Base-by-base conservation (phyloP, 2,329 filamentous ascomycete genomes). In the Calonectria leucothoes region DNA sequence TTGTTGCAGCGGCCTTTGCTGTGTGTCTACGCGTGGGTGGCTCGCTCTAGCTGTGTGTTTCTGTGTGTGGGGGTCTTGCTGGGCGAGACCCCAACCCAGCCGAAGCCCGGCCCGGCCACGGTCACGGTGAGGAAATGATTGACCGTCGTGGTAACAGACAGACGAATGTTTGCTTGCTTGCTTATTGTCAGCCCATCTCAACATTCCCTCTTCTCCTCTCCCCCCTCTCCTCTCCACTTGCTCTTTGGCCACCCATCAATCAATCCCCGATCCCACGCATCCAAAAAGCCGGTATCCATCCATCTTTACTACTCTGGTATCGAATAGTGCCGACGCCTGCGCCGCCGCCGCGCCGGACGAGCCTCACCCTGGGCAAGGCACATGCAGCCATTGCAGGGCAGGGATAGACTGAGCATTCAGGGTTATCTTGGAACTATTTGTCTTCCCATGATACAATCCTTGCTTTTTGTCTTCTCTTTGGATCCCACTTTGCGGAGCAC, bases 151-250 rank as follows among this genome's bases (percentile, higher is more conserved):
- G 55, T 59, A 59, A 35, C 55, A 37, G 55, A 37, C n/a, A 25
- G 23, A 25, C 37, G 55, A 59, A 35, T 59, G 55, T 59, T 59
- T 63, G 59, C 59, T 63, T 37, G 52, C 29, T 57, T 59, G 55
- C 55, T 59, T 59, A 59, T 59, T 59, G 55, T 59, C 55, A 59
- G 55, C 55, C 31, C 55, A 59, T 59, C 55, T 59, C 33, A 59
- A 59, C 55, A 59, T 37, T 59, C 55, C 12, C 55, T 59, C 31
- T 12, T 15, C 55, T 59, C 55, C 31, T 31, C 35, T 23, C 55
- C 55, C 55, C 31, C 7, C 55, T 31, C 17, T 20, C 20, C n/a
- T 33, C 52, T n/a, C 52, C 31, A 12, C 23, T n/a, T 35, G n/a
- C 6, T 31, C 20, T 23, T 23, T 35, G 15, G 33, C 31, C 52